phyloP scores from a whole-genome alignment of 2,329 filamentous ascomycete species.

The Epichloe baconii region DNA sequence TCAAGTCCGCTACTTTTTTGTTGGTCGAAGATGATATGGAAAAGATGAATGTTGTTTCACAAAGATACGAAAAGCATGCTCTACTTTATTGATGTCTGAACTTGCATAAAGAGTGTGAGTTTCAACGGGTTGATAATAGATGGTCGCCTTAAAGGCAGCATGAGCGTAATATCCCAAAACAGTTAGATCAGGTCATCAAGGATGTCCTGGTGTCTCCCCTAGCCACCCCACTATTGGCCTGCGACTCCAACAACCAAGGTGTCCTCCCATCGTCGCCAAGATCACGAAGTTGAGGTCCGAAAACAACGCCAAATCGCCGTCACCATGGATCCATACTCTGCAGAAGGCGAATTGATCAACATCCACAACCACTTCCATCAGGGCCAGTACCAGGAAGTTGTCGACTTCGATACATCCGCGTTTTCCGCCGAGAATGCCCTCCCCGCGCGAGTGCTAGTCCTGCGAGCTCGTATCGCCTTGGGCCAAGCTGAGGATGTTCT shows the following conservation, averaged over 20 bases:
- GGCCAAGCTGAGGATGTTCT: constrained; percentile 65
- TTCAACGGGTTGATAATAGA: background rate
- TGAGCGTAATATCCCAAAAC: background rate
- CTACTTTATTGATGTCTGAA: no score
- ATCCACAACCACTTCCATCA: constrained; percentile 60
- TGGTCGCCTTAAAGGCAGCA: background rate
- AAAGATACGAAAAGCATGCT: no score
- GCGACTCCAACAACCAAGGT: constrained; percentile 5
- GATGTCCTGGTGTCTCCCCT: background rate
- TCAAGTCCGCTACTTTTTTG: no score
- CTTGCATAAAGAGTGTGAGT: background rate
- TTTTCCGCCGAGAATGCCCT: constrained; percentile 69
- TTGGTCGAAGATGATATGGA: no score
- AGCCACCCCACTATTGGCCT: constrained; percentile 2
- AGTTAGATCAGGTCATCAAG: background rate
- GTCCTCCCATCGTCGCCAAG: constrained; percentile 4
- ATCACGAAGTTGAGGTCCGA: background rate
- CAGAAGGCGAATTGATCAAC: constrained; percentile 59
- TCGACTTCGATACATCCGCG: constrained; percentile 71
- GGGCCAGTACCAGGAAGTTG: constrained; percentile 74
- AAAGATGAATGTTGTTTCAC: no score
- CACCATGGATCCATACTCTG: constrained; percentile 56
- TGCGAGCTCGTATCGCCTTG: constrained; percentile 72
- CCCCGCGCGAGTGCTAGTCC: constrained; percentile 62
- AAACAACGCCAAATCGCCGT: constrained; percentile 10